Evolutionary conservation across 352 stramenopile species (phyloP).

Genomic region (Pythium aristosporum): DNA sequence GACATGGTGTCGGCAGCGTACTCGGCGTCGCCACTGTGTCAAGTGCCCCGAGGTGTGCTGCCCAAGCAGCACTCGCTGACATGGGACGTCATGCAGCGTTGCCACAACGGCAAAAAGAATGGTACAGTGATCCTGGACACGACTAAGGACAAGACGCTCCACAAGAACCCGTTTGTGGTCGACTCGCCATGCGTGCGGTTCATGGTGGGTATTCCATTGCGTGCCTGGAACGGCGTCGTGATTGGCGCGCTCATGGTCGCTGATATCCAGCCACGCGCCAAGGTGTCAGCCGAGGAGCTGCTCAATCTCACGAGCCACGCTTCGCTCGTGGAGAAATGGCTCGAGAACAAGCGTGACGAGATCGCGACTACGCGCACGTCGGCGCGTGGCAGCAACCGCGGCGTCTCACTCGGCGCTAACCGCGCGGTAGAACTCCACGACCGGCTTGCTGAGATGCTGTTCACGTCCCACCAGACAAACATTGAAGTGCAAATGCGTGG

Average conservation of each 20-base stretch:
- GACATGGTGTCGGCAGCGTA: constrained; percentile 64
- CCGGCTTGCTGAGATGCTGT: constrained; percentile 25
- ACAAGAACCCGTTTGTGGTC: constrained; percentile 55
- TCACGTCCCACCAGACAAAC: constrained; percentile 23
- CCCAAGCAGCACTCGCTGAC: constrained; percentile 57
- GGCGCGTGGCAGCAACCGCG: neutral
- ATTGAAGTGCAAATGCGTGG: constrained; percentile 24
- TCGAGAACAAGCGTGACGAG: constrained; percentile 20
- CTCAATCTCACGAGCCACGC: constrained; percentile 10
- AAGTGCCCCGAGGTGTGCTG: constrained; percentile 35
- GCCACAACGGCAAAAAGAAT: neutral
- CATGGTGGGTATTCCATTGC: constrained; percentile 53
- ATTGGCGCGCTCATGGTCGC: constrained; percentile 60
- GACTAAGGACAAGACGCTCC: constrained; percentile 38
- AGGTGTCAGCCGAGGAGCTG: constrained; percentile 17
- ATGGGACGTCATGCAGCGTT: constrained; percentile 55
- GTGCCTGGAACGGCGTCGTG: constrained; percentile 43
- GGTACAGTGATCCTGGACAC: constrained; percentile 36
- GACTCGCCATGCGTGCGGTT: constrained; percentile 55
- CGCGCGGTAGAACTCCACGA: constrained; percentile 15
- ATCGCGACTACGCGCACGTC: constrained; percentile 1
- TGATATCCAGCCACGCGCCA: constrained; percentile 37
- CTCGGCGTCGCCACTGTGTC: constrained; percentile 24
- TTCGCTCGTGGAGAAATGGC: constrained; percentile 19
- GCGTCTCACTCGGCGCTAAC: constrained; percentile 4